A percentile compares a stretch with the other conserved stretches of the same genome.
Evolutionary conservation across 768 basidiomycete species (phyloP).

Genomic region (Mycena maculata): DNA sequence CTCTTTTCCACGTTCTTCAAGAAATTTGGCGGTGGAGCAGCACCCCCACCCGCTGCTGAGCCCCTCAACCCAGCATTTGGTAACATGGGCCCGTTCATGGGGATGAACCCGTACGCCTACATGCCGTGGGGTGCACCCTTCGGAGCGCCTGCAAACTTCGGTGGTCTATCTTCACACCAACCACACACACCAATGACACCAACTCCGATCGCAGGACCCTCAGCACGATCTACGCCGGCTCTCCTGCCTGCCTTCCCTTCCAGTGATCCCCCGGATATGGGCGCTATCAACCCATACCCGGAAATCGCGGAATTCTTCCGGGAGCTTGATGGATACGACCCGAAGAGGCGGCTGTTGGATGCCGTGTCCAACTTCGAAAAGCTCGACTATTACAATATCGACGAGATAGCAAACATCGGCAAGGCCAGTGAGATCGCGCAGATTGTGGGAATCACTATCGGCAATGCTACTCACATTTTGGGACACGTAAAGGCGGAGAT

Average conservation of each 20-base stretch:
- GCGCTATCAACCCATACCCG: constrained; percentile 1
- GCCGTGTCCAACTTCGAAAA: background rate
- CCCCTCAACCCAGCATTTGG: background rate
- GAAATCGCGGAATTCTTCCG: constrained; percentile 1
- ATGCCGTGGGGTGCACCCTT: constrained; percentile 5
- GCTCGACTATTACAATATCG: constrained; percentile 8
- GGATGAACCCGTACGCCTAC: background rate
- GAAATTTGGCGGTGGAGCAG: background rate
- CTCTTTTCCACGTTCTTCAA: constrained; percentile 15
- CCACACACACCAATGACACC: background rate
- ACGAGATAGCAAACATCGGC: background rate
- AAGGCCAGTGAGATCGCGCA: background rate
- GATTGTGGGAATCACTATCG: background rate
- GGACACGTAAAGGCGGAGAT: too few species aligned
- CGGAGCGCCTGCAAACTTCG: too few species aligned
- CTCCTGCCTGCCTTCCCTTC: background rate
- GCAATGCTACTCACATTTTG: too few species aligned
- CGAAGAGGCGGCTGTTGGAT: background rate
- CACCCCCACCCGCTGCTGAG: background rate
- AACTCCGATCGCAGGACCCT: background rate
- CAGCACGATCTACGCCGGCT: background rate
- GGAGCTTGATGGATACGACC: background rate
- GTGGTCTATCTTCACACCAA: too few species aligned
- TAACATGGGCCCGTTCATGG: background rate
- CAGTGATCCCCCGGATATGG: constrained; percentile 7